phyloP scores from a whole-genome alignment of 306 rosid species.

The Delonix regia region DNA sequence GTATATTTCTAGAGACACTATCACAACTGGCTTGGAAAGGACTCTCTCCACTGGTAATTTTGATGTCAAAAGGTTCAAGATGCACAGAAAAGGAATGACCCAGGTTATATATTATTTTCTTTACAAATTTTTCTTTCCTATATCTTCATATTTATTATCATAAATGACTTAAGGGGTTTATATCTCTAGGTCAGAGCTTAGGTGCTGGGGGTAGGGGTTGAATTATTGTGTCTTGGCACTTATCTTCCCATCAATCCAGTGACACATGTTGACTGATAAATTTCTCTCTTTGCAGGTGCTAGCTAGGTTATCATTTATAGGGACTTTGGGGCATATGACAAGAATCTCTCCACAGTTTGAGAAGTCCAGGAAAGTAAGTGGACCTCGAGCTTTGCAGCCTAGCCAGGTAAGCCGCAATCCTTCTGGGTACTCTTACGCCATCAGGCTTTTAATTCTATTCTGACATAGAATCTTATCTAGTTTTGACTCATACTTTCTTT shows the following conservation, averaged over 20 bases:
- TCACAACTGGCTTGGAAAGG: constrained; percentile 74
- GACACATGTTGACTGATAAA: constrained; percentile 19
- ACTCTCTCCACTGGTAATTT: constrained; percentile 91
- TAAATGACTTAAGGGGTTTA: background rate
- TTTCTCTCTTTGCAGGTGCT: constrained; percentile 58
- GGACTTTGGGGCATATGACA: constrained; percentile 84
- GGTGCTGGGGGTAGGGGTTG: background rate
- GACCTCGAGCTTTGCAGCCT: constrained; percentile 96
- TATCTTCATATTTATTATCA: background rate
- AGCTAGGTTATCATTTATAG: constrained; percentile 79
- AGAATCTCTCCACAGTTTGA: constrained; percentile 91
- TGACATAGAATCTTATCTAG: background rate
- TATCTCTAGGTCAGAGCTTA: background rate
- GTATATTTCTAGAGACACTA: constrained; percentile 40
- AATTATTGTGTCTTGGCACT: constrained; percentile 1
- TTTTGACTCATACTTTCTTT: background rate
- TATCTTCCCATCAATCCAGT: background rate
- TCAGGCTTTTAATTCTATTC: constrained; percentile 11
- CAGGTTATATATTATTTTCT: constrained; percentile 57
- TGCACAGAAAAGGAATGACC: constrained; percentile 90
- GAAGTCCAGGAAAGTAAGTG: constrained; percentile 94
- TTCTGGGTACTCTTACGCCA: constrained; percentile 1
- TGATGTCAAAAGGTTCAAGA: constrained; percentile 76
- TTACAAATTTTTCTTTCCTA: background rate
- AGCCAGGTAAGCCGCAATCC: constrained; percentile 72